Percentiles rank a stretch among this genome's conserved stretches.
phyloP scores from a whole-genome alignment of 441 rosid genomes.

The Euphorbia corollata region DNA sequence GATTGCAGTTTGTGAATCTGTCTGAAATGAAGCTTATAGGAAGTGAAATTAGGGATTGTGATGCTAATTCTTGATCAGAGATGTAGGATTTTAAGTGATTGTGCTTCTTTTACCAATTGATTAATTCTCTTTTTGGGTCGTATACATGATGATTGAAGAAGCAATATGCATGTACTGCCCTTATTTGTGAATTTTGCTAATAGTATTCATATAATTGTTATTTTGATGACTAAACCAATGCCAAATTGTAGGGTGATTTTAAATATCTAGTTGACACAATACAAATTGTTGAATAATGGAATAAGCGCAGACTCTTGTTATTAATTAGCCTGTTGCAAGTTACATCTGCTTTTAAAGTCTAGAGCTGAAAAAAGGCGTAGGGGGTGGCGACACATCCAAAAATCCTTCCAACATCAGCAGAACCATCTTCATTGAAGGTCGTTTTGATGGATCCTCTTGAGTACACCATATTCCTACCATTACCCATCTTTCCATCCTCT shows the following conservation, averaged over 20 bases:
- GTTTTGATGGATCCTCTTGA: slow-evolving; percentile 21
- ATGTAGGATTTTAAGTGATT: background rate
- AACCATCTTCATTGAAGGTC: slow-evolving; percentile 20
- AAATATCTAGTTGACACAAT: too few species aligned
- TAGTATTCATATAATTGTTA: background rate
- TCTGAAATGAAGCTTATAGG: background rate
- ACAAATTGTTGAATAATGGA: too few species aligned
- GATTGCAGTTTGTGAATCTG: background rate
- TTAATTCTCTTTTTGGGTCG: background rate
- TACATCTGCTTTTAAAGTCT: background rate
- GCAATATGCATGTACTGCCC: background rate
- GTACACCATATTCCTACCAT: slow-evolving; percentile 17
- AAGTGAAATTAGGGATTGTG: background rate
- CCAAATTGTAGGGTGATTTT: too few species aligned
- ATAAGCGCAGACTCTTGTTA: background rate
- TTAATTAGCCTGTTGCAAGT: too few species aligned
- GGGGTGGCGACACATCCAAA: background rate
- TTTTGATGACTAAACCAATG: too few species aligned
- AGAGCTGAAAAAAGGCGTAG: background rate
- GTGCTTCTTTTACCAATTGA: background rate
- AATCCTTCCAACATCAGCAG: slow-evolving; percentile 21
- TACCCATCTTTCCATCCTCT: slow-evolving; percentile 16
- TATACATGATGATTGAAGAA: background rate
- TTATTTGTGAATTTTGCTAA: background rate
- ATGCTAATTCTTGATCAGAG: background rate